phyloP scores from a whole-genome alignment of 1,284 basidiomycete genomes.

The Mycena citricolor region DNA sequence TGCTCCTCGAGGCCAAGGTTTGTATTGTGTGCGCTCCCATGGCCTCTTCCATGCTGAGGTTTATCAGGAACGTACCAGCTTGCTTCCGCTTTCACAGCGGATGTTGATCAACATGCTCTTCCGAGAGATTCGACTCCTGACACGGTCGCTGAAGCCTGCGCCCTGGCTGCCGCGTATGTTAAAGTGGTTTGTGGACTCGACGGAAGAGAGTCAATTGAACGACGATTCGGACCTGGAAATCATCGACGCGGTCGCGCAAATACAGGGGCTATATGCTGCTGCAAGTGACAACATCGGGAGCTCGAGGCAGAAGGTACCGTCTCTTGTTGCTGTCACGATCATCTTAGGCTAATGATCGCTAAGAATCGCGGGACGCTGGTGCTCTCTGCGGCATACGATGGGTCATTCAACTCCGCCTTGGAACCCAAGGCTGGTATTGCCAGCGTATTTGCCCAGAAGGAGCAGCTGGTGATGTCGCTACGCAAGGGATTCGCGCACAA shows the following conservation, averaged over 20 bases:
- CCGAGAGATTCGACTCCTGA: conserved; percentile 59
- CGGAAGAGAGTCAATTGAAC: conserved; percentile 33
- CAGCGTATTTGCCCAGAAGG: conserved; percentile 36
- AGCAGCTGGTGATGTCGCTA: conserved; percentile 42
- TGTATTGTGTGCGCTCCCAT: conserved; percentile 11
- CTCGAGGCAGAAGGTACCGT: conserved; percentile 43
- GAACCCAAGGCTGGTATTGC: conserved; percentile 31
- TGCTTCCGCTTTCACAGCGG: conserved; percentile 55
- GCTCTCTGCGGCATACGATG: conserved; percentile 32
- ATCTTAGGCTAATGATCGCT: conserved; percentile 8
- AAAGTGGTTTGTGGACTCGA: conserved; percentile 49
- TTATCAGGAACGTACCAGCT: conserved; percentile 49
- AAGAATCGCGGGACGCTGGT: conserved; percentile 48
- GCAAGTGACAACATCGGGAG: conserved; percentile 43
- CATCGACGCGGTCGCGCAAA: conserved; percentile 38
- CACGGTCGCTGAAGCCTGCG: conserved; percentile 60
- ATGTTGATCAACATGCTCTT: conserved; percentile 59
- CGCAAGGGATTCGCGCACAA: conserved; percentile 46
- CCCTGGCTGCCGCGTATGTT: conserved; percentile 56
- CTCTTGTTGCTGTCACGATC: conserved; percentile 2
- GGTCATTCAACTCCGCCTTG: conserved; percentile 20
- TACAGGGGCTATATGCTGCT: conserved; percentile 51
- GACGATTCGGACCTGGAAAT: conserved; percentile 47
- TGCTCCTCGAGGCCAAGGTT: conserved; percentile 65
- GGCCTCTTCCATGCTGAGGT: conserved; percentile 1